These are phyloP conservation scores for Carpinus viminea DNA, from an alignment of 306 rosid species.

Conservation along the genomic window DNA sequence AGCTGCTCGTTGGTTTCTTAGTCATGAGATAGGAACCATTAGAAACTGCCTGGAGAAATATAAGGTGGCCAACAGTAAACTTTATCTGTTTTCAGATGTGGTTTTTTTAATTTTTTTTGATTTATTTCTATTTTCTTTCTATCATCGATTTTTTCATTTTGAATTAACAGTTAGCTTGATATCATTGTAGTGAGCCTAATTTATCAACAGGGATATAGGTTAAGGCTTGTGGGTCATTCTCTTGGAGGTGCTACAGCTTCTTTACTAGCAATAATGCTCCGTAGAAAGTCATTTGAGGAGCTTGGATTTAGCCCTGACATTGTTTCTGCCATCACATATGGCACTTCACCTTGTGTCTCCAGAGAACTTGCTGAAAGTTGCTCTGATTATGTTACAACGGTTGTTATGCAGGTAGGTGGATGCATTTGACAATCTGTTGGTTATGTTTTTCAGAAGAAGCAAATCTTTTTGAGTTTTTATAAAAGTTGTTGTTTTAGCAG, in stretches of 20 bases:
- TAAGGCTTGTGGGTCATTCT: constrained; percentile 96
- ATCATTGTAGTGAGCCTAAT: constrained; percentile 42
- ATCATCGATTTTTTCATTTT: constrained; percentile 18
- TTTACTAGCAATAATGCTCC: constrained; percentile 83
- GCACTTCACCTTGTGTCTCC: constrained; percentile 91
- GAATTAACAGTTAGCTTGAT: neutral
- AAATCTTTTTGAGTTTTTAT: neutral
- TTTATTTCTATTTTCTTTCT: constrained; percentile 14
- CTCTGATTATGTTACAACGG: constrained; percentile 74
- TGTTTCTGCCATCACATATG: constrained; percentile 82
- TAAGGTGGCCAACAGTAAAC: constrained; percentile 52
- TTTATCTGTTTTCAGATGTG: constrained; percentile 18
- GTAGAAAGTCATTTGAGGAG: constrained; percentile 68
- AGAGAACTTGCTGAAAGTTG: constrained; percentile 84
- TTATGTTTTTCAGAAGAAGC: constrained; percentile 16
- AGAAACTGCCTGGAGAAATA: constrained; percentile 69
- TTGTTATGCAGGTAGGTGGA: constrained; percentile 85
- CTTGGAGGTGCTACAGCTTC: constrained; percentile 97
- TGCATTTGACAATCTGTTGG: constrained; percentile 13
- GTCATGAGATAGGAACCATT: constrained; percentile 65
- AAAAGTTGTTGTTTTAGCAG: neutral
- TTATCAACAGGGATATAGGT: constrained; percentile 87
- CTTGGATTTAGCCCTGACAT: constrained; percentile 87
- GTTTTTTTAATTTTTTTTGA: constrained; percentile 21
- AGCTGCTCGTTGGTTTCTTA: constrained; percentile 95